These are phyloP conservation scores for Ophiostoma montium DNA, from an alignment of 2,329 filamentous ascomycete species.

Conservation along the genomic window DNA sequence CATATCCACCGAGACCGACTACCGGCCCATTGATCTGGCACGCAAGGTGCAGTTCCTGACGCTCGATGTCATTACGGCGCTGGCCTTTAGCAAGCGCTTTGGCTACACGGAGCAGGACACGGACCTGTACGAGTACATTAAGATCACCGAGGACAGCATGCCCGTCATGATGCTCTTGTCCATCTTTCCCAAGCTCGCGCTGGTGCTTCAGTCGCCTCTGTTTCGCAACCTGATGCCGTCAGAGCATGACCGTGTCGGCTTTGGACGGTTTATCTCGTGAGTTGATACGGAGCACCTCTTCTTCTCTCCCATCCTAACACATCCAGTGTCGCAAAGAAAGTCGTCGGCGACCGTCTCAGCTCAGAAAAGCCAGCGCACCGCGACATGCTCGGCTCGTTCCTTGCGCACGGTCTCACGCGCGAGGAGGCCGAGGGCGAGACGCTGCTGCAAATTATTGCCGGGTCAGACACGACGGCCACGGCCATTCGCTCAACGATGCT, in stretches of 20 bases:
- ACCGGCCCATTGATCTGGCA: conserved; percentile 26
- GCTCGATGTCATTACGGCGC: conserved; percentile 37
- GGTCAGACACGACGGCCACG: conserved; percentile 19
- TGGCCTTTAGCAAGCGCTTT: conserved; percentile 35
- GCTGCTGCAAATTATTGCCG: conserved; percentile 23
- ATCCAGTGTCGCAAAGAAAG: conserved; percentile 14
- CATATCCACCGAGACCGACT: conserved; percentile 17
- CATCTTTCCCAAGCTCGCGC: conserved; percentile 27
- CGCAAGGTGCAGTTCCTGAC: conserved; percentile 37
- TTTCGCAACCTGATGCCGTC: conserved; percentile 28
- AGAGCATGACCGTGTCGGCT: conserved; percentile 24
- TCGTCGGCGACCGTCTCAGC: conserved; percentile 6
- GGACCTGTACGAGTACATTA: conserved; percentile 32
- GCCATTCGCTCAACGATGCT: conserved; percentile 17
- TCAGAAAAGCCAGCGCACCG: conserved; percentile 14
- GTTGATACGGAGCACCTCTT: conserved; percentile 8
- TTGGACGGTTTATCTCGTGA: conserved; percentile 24
- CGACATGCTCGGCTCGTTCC: conserved; percentile 28
- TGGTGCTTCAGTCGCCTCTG: conserved; percentile 27
- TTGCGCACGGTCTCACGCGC: conserved; percentile 25
- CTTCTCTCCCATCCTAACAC: neutral
- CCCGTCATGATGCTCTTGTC: conserved; percentile 21
- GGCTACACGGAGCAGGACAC: conserved; percentile 31
- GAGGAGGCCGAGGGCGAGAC: conserved; percentile 30
- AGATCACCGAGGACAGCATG: conserved; percentile 20